Evolutionary conservation across 805 yeast genomes (phyloP).

Genomic region (Priceomyces haplophilus): DNA sequence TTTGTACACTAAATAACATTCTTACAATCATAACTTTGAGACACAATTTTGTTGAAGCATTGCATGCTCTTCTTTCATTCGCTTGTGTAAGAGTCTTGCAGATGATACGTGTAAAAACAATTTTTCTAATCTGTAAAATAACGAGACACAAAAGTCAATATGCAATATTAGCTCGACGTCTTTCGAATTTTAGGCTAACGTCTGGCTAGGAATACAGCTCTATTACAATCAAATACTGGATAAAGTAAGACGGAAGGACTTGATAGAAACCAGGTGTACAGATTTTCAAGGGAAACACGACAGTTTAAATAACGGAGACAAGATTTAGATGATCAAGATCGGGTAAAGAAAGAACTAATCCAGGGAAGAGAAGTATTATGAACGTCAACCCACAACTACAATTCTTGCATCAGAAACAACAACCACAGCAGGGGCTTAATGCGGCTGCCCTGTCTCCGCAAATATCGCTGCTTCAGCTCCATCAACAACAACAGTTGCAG

Average conservation of each 20-base stretch:
- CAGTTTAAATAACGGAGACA: neutral
- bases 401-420: slow-evolving; percentile 38
- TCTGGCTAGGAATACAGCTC: neutral
- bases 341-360: neutral
- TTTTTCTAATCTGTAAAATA: slow-evolving; percentile 1
- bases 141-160: neutral
- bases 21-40: too few relatives aligned
- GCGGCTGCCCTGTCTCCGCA: slow-evolving; percentile 32
- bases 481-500: slow-evolving; percentile 26
- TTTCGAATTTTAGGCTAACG: neutral
- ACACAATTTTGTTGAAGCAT: too few relatives aligned
- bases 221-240: neutral
- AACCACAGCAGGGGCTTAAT: slow-evolving; percentile 21
- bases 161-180: slow-evolving; percentile 2
- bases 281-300: neutral
- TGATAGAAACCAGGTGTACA: neutral
- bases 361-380: slow-evolving; percentile 18
- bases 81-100: too few relatives aligned
- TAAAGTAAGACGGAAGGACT: neutral
- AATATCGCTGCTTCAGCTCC: slow-evolving; percentile 30
- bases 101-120: too few relatives aligned
- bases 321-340: neutral
- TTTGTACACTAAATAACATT: too few relatives aligned
- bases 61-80: too few relatives aligned
- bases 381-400: slow-evolving; percentile 44